These are phyloP conservation scores for Ormosia emarginata DNA, from an alignment of 306 rosid genomes.

Conservation along the genomic window DNA sequence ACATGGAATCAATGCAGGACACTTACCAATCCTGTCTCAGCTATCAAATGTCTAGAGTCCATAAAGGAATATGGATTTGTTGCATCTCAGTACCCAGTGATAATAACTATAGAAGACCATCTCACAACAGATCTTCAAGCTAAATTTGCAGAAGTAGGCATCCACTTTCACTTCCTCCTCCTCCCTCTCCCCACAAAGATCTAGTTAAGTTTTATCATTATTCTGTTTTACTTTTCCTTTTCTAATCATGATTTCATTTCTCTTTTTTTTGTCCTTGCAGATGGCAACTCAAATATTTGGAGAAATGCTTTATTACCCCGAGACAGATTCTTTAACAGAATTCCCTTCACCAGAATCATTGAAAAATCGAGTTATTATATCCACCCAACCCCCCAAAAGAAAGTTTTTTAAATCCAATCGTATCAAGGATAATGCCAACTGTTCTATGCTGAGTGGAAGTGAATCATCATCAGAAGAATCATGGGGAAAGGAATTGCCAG, in stretches of 20 bases:
- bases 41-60: constrained; percentile 63
- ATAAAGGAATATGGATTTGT: constrained; percentile 72
- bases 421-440: constrained; percentile 26
- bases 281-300: constrained; percentile 68
- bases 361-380: constrained; percentile 63
- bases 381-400: constrained; percentile 87
- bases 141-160: constrained; percentile 73
- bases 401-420: constrained; percentile 25
- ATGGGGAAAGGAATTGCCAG: constrained; percentile 30
- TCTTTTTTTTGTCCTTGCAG: constrained; percentile 37
- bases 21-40: constrained; percentile 78
- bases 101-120: constrained; percentile 94
- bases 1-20: constrained; percentile 58
- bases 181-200: not conserved
- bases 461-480: constrained; percentile 65
- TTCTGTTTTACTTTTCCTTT: not conserved
- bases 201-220: not conserved
- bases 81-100: constrained; percentile 79
- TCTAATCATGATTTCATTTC: not conserved
- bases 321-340: constrained; percentile 47
- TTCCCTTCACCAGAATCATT: constrained; percentile 85
- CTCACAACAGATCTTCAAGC: constrained; percentile 68
- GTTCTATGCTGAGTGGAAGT: constrained; percentile 32
- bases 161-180: not conserved
- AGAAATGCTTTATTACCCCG: constrained; percentile 68